phyloP scores from a whole-genome alignment of 345 rosid species.

The Lepidium didymum region DNA sequence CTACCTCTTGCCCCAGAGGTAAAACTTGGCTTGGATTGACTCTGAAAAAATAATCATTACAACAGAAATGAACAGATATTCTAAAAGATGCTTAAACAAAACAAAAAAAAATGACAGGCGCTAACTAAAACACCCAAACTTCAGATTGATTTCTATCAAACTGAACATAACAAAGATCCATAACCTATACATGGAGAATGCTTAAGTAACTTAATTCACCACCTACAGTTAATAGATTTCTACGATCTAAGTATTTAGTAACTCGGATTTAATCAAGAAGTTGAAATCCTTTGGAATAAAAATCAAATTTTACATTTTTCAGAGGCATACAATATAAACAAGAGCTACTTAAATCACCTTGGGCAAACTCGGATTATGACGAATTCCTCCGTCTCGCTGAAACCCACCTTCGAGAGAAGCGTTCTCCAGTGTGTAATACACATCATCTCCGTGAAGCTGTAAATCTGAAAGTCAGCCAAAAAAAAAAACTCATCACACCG shows the following conservation, averaged over 20 bases:
- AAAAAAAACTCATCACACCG: neutral
- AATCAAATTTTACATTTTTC: neutral
- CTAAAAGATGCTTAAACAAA: neutral
- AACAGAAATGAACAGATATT: neutral
- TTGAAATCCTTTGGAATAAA: neutral
- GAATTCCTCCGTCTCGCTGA: constrained; percentile 40
- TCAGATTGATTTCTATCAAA: neutral
- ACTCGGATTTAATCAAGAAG: neutral
- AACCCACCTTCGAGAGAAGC: constrained; percentile 41
- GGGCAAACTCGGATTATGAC: constrained; percentile 28
- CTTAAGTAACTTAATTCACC: neutral
- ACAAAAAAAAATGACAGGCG: neutral
- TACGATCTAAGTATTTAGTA: neutral
- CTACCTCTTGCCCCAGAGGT: constrained; percentile 39
- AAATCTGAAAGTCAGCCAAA: constrained; percentile 37
- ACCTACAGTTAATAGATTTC: neutral
- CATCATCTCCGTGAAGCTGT: constrained; percentile 81
- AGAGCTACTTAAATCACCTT: constrained; percentile 36
- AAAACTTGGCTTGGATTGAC: constrained; percentile 41
- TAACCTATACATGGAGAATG: neutral
- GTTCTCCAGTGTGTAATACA: constrained; percentile 63
- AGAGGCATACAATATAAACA: neutral
- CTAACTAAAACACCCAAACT: neutral
- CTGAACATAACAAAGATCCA: neutral
- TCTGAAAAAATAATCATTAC: constrained; percentile 24